These are phyloP conservation scores for Monascus ruber DNA, from an alignment of 2,329 filamentous ascomycete species.

Conservation along the genomic window DNA sequence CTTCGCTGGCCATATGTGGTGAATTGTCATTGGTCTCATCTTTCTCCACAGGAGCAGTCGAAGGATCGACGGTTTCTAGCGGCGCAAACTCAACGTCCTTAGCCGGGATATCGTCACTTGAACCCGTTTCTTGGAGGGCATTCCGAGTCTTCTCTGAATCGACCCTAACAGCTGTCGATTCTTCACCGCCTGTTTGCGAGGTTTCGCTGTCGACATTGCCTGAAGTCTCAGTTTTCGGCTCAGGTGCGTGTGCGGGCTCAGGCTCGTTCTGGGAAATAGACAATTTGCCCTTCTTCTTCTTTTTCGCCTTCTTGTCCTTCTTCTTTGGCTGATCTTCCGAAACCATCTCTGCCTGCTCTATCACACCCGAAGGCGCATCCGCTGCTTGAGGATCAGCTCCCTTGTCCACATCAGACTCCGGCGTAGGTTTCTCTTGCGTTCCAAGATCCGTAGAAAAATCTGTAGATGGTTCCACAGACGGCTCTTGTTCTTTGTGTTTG, in stretches of 20 bases:
- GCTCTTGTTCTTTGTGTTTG: too few relatives aligned
- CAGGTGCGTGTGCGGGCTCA: background rate
- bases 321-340: slow-evolving; percentile 5
- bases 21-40: slow-evolving; percentile 9
- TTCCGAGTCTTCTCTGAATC: too few relatives aligned
- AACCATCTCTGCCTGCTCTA: background rate
- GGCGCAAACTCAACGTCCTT: slow-evolving; percentile 2
- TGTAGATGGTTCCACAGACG: too few relatives aligned
- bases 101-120: slow-evolving; percentile 2
- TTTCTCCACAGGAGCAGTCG: slow-evolving; percentile 8
- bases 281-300: slow-evolving; percentile 11
- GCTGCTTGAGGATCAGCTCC: too few relatives aligned
- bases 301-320: slow-evolving; percentile 7
- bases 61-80: slow-evolving; percentile 1
- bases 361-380: too few relatives aligned
- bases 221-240: slow-evolving; percentile 1
- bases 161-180: background rate
- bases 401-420: too few relatives aligned
- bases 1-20: slow-evolving; percentile 9
- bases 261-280: slow-evolving; percentile 1
- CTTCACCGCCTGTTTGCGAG: slow-evolving; percentile 10
- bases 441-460: too few relatives aligned
- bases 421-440: too few relatives aligned
- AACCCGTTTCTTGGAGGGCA: background rate
- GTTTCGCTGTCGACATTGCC: slow-evolving; percentile 2